These are phyloP conservation scores for Penicillium sp. DNA, from an alignment of 2,329 filamentous ascomycete genomes.

Conservation along the genomic window DNA sequence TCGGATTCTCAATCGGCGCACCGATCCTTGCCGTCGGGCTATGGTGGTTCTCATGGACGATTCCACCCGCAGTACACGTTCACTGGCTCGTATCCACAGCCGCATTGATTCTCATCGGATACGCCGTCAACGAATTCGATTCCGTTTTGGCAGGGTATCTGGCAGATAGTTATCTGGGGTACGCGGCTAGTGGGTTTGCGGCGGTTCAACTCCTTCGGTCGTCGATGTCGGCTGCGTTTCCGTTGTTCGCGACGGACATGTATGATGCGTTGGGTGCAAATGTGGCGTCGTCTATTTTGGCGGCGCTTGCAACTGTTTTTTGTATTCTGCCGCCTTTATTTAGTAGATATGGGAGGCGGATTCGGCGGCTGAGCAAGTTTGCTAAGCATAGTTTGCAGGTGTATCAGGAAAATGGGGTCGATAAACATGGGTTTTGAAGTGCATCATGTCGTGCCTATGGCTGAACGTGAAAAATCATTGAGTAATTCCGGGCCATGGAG, in stretches of 20 bases:
- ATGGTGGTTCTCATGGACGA: conserved; percentile 15
- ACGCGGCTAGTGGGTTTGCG: conserved; percentile 24
- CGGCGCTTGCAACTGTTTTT: conserved; percentile 22
- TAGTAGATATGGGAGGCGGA: conserved; percentile 11
- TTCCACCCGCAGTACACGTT: conserved; percentile 4
- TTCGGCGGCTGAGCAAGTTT: conserved; percentile 19
- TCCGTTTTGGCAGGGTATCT: conserved; percentile 23
- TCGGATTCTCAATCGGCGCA: conserved; percentile 24
- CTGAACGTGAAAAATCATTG: neutral
- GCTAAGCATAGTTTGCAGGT: conserved; percentile 16
- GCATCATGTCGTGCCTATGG: neutral
- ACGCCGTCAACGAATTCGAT: conserved; percentile 21
- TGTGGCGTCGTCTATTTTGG: conserved; percentile 15
- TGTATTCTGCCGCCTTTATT: conserved; percentile 22
- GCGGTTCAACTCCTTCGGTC: conserved; percentile 18
- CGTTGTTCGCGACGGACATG: conserved; percentile 18
- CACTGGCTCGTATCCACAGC: conserved; percentile 12
- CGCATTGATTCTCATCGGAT: conserved; percentile 17
- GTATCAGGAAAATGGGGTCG: neutral
- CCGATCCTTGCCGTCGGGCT: conserved; percentile 13
- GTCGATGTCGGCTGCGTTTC: conserved; percentile 13
- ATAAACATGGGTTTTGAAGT: neutral
- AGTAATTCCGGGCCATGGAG: neutral
- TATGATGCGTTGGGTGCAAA: conserved; percentile 13
- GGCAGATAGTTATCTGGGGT: conserved; percentile 25